A percentile compares a stretch with the other conserved stretches of the same genome.
phyloP scores from a whole-genome alignment of 129 eudicot genomes.

The Daucus carota region DNA sequence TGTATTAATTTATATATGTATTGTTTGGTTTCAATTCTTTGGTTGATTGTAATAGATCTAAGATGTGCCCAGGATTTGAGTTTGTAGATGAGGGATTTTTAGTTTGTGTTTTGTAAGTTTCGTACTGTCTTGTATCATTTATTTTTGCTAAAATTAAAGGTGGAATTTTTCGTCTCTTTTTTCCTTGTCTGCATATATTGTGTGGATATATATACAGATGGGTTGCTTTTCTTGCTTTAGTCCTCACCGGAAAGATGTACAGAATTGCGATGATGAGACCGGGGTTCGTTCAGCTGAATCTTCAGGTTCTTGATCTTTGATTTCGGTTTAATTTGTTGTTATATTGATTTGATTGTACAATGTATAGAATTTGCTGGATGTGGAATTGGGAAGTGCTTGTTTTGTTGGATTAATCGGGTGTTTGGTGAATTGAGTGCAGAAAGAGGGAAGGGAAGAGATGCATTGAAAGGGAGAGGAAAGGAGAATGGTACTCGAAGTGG shows the following conservation, averaged over 20 bases:
- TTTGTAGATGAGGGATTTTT: background rate
- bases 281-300: constrained; percentile 23
- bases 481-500: constrained; percentile 25
- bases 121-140: background rate
- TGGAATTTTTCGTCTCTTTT: background rate
- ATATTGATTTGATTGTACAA: background rate
- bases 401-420: constrained; percentile 8
- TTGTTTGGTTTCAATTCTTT: background rate
- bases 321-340: background rate
- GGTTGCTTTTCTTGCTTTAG: constrained; percentile 56
- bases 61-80: background rate
- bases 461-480: constrained; percentile 33
- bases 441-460: constrained; percentile 27
- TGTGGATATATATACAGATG: constrained; percentile 23
- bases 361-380: background rate
- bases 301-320: constrained; percentile 24
- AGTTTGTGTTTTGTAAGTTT: background rate
- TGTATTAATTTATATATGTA: background rate
- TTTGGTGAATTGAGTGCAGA: constrained; percentile 31
- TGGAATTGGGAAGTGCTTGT: background rate
- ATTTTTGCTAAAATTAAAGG: background rate
- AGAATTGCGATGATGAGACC: constrained; percentile 25
- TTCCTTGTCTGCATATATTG: background rate
- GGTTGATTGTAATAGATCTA: constrained; percentile 2
- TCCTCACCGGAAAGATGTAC: constrained; percentile 30